Evolutionary conservation across 306 rosid species (phyloP).

Genomic region (Arachis hypogaea): DNA sequence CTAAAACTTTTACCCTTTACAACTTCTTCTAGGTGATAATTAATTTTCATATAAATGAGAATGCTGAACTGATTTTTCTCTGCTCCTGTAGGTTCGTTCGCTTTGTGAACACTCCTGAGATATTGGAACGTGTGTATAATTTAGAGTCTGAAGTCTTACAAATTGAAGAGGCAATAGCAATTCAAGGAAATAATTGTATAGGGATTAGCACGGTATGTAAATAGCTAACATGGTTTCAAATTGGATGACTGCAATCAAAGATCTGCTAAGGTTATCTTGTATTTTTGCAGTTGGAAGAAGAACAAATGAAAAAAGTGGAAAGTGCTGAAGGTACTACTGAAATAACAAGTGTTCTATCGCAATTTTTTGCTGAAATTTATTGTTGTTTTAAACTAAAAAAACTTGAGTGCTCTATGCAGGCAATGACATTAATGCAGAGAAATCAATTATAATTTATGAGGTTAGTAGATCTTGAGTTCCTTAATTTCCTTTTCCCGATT

Average conservation of each 20-base stretch:
- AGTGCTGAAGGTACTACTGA: conserved; percentile 55
- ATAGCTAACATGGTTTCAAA: conserved; percentile 16
- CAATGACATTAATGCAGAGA: conserved; percentile 63
- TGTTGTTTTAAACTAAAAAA: conserved; percentile 39
- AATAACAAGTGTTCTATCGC: conserved; percentile 22
- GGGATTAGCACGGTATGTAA: conserved; percentile 62
- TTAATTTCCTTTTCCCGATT: conserved; percentile 10
- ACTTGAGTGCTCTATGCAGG: conserved; percentile 49
- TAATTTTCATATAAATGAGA: conserved; percentile 8
- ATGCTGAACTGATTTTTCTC: conserved; percentile 27
- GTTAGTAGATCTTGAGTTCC: conserved; percentile 50
- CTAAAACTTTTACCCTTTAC: conserved; percentile 15
- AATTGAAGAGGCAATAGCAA: conserved; percentile 84
- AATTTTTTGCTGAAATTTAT: conserved; percentile 28
- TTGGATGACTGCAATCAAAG: conserved; percentile 16
- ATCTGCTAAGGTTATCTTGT: conserved; percentile 41
- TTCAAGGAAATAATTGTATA: conserved; percentile 76
- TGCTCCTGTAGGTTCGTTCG: conserved; percentile 80
- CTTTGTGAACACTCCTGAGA: conserved; percentile 92
- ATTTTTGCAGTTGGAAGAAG: conserved; percentile 66
- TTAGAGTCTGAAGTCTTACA: conserved; percentile 84
- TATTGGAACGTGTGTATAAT: conserved; percentile 87
- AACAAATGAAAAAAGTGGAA: conserved; percentile 64
- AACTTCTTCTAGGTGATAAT: conserved; percentile 7
- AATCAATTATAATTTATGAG: conserved; percentile 79